A percentile compares a stretch with the other conserved stretches of the same genome.
These are phyloP conservation scores for Xerocomellus amylosporus DNA, from an alignment of 768 basidiomycete species.

Conservation along the genomic window DNA sequence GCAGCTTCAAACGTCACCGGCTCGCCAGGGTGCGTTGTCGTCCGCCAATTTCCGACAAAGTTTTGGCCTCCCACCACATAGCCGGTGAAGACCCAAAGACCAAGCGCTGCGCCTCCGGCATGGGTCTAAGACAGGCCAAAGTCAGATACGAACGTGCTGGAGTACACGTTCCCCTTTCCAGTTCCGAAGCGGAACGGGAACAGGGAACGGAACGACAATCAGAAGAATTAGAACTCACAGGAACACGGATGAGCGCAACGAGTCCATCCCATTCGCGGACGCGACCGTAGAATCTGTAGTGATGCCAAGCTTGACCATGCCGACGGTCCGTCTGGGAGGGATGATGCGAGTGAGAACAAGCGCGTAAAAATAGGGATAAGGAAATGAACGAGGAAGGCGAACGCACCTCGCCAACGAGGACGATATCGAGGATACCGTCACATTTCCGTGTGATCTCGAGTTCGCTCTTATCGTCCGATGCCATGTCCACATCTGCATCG, in stretches of 20 bases:
- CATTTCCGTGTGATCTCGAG: constrained; percentile 38
- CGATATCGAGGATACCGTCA: constrained; percentile 55
- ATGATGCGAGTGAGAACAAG: neutral
- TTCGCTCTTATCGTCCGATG: constrained; percentile 19
- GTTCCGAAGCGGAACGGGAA: neutral
- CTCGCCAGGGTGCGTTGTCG: constrained; percentile 33
- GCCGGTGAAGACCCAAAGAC: constrained; percentile 57
- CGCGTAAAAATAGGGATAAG: neutral
- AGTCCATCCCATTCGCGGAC: constrained; percentile 60
- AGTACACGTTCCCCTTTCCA: neutral
- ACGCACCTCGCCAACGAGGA: constrained; percentile 58
- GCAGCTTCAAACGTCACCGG: constrained; percentile 57
- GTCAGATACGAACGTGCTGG: constrained; percentile 3
- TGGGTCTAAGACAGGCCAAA: constrained; percentile 3
- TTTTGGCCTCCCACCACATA: constrained; percentile 64
- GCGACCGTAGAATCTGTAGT: constrained; percentile 49
- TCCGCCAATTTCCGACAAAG: constrained; percentile 73
- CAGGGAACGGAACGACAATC: neutral
- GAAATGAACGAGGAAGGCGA: neutral
- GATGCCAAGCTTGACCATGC: constrained; percentile 48
- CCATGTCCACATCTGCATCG: constrained; percentile 27
- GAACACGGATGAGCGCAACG: constrained; percentile 48
- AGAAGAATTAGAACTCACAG: constrained; percentile 23
- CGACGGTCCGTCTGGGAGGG: constrained; percentile 44
- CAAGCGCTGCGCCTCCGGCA: constrained; percentile 7